Conservation (phyloP, 345 rosid genomes). For the Physaria fendleri region DNA sequence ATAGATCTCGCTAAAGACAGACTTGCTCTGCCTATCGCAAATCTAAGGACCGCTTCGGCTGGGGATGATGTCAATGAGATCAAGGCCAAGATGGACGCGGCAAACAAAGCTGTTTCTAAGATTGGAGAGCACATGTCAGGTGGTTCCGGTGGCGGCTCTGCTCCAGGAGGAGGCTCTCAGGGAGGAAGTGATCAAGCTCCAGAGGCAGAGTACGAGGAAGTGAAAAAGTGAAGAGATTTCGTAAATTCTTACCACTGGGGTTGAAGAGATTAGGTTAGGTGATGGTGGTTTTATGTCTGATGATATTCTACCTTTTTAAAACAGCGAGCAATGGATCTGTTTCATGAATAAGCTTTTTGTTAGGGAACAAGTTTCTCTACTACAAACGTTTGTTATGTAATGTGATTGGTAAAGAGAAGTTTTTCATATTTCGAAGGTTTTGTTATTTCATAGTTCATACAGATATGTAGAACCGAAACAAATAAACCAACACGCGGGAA, state of each 20-base stretch:
- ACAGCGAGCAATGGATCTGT: not conserved
- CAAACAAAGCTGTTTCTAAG: constrained; percentile 84
- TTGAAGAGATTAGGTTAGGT: constrained; percentile 17
- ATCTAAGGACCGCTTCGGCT: constrained; percentile 52
- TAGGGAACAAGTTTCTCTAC: not conserved
- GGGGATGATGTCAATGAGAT: constrained; percentile 62
- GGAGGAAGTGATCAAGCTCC: constrained; percentile 72
- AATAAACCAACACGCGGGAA: not conserved
- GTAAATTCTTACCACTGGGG: constrained; percentile 13
- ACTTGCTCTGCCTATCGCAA: constrained; percentile 71
- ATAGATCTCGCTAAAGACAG: constrained; percentile 75
- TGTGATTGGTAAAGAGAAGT: not conserved
- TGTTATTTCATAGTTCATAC: no score
- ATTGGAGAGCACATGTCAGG: constrained; percentile 80
- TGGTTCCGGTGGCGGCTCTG: constrained; percentile 40
- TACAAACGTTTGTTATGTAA: not conserved
- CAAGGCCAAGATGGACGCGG: constrained; percentile 65
- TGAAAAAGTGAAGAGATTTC: constrained; percentile 42
- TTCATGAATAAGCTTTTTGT: constrained; percentile 21
- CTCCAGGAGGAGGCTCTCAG: constrained; percentile 53
- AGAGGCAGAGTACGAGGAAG: constrained; percentile 88
- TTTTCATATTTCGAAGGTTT: not conserved
- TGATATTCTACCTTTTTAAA: constrained; percentile 1
- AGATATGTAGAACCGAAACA: not conserved
- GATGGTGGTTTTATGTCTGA: not conserved